Evolutionary conservation across 139 green algal species (phyloP).

Genomic region (Diplosphaera chodatii): DNA sequence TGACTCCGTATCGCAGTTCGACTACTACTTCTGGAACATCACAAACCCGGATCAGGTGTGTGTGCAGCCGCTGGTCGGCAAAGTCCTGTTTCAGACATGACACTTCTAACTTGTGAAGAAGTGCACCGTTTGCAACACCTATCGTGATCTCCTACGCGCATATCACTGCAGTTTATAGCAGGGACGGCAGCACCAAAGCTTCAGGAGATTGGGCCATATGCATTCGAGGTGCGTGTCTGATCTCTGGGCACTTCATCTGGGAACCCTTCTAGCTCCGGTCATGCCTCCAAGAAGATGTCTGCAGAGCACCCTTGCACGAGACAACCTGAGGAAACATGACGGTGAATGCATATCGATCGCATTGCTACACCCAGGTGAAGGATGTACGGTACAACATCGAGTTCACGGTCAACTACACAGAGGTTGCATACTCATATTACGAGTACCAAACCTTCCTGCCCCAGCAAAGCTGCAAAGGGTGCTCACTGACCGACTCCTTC

Average conservation of each 20-base stretch:
- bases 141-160: too few relatives aligned
- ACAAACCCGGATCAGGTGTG: conserved; percentile 27
- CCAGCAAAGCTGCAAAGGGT: conserved; percentile 10
- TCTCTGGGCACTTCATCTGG: too few relatives aligned
- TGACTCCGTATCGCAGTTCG: background rate
- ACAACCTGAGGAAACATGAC: too few relatives aligned
- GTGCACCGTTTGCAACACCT: too few relatives aligned
- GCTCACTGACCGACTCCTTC: conserved; percentile 19
- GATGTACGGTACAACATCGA: conserved; percentile 27
- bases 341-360: too few relatives aligned
- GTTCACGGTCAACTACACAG: conserved; percentile 19
- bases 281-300: too few relatives aligned
- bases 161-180: conserved; percentile 28
- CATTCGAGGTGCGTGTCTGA: conserved; percentile 8
- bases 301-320: too few relatives aligned
- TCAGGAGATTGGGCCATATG: conserved; percentile 31
- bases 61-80: background rate
- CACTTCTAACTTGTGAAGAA: too few relatives aligned
- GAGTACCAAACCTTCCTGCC: conserved; percentile 14
- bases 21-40: conserved; percentile 41
- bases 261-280: too few relatives aligned
- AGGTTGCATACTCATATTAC: conserved; percentile 22
- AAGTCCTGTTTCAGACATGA: too few relatives aligned
- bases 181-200: conserved; percentile 18
- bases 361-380: background rate